These are phyloP conservation scores for Strombidium stylifer DNA, from an alignment of 73 alveolate genomes.

Conservation along the genomic window DNA sequence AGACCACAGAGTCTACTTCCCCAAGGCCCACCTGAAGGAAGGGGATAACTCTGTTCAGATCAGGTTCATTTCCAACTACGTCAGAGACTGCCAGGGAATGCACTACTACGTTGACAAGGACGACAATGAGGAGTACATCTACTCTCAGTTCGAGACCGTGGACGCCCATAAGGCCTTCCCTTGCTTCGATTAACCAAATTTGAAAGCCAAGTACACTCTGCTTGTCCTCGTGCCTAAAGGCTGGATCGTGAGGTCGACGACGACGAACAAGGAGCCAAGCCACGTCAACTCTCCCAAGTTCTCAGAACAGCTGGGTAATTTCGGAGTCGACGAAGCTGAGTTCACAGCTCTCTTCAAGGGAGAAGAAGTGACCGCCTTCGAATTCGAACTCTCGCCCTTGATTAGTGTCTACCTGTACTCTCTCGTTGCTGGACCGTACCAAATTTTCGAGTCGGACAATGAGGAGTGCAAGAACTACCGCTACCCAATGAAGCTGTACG, in stretches of 20 bases:
- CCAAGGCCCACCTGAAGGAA: not conserved
- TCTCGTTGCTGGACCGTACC: conserved; percentile 88
- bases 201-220: conserved; percentile 85
- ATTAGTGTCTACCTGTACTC: conserved; percentile 86
- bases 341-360: not conserved
- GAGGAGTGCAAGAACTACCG: conserved; percentile 53
- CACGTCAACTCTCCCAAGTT: not conserved
- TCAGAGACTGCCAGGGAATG: conserved; percentile 90
- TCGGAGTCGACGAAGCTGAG: not conserved
- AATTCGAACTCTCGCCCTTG: conserved; percentile 61
- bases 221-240: conserved; percentile 78
- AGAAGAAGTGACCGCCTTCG: conserved; percentile 14
- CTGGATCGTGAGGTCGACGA: conserved; percentile 70
- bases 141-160: conserved; percentile 93
- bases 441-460: conserved; percentile 48
- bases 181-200: conserved; percentile 96
- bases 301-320: not conserved
- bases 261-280: not conserved
- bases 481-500: conserved; percentile 86
- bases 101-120: conserved; percentile 90
- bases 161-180: conserved; percentile 97
- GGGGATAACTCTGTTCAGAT: conserved; percentile 26
- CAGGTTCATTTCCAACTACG: conserved; percentile 49
- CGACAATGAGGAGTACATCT: conserved; percentile 87
- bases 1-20: conserved; percentile 29